phyloP scores from a whole-genome alignment of 2,329 filamentous ascomycete genomes.

The Cladosporium sp. region DNA sequence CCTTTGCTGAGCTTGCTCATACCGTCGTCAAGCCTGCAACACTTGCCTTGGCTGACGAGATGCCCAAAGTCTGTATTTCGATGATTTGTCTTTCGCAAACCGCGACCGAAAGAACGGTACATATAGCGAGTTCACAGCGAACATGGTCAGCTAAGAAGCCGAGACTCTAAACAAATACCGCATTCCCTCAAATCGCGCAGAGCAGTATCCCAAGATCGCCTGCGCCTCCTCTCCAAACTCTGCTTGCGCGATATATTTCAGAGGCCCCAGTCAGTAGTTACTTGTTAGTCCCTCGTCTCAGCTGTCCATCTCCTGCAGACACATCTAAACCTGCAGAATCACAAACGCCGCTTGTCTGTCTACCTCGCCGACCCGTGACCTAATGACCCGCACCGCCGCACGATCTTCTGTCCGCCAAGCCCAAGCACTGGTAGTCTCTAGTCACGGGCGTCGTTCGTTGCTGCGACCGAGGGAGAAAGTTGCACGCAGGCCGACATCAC shows the following conservation, averaged over 20 bases:
- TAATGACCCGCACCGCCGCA: neutral
- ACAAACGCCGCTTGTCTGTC: neutral
- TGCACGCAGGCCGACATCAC: neutral
- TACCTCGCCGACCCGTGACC: neutral
- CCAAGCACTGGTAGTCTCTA: neutral
- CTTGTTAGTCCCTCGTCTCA: neutral
- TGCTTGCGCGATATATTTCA: neutral
- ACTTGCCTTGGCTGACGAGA: neutral
- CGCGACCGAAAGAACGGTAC: neutral
- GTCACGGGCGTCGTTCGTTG: neutral
- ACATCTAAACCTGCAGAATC: constrained; percentile 1
- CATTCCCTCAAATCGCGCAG: neutral
- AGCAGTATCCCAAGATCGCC: neutral
- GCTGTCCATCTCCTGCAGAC: neutral
- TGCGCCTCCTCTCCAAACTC: neutral
- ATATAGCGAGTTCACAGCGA: neutral
- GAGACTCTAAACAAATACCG: neutral
- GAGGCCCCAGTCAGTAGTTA: neutral
- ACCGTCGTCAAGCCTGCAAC: constrained; percentile 1
- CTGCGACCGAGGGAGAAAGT: neutral
- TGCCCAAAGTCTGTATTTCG: neutral
- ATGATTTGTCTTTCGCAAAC: neutral
- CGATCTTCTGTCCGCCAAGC: neutral
- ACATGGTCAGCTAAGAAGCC: neutral
- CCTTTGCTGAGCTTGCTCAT: constrained; percentile 8